These are phyloP conservation scores for Verticillium klebahnii DNA, from an alignment of 2,329 filamentous ascomycete genomes.

Conservation along the genomic window DNA sequence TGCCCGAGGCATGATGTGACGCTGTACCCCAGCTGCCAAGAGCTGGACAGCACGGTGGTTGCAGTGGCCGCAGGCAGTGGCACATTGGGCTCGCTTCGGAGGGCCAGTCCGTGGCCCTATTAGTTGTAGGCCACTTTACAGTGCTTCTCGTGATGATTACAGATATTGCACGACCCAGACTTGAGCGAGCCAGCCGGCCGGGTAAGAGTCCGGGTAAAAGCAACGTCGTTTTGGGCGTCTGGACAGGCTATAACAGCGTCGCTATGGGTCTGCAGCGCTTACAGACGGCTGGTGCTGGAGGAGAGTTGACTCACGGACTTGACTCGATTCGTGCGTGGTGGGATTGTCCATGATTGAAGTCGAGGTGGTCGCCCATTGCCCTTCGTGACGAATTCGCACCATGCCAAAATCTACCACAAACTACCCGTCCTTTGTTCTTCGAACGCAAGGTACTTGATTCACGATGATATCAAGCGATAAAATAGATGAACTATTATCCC, in stretches of 20 bases:
- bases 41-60: not conserved
- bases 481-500: no score
- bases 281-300: not conserved
- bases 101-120: not conserved
- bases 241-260: not conserved
- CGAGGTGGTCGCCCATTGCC: no score
- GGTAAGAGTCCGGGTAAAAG: not conserved
- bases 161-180: not conserved
- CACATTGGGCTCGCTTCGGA: not conserved
- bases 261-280: not conserved
- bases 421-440: no score
- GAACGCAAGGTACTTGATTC: no score
- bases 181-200: not conserved
- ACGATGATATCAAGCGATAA: no score
- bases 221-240: not conserved
- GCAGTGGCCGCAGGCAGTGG: not conserved
- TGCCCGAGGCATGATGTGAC: not conserved
- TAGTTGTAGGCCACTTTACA: not conserved
- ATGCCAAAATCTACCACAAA: no score
- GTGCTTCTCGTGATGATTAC: not conserved
- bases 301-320: not conserved
- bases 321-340: not conserved
- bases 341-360: no score
- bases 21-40: not conserved
- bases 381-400: no score